phyloP scores from a whole-genome alignment of 139 green algal genomes.

The Picochlorum costavermella region DNA sequence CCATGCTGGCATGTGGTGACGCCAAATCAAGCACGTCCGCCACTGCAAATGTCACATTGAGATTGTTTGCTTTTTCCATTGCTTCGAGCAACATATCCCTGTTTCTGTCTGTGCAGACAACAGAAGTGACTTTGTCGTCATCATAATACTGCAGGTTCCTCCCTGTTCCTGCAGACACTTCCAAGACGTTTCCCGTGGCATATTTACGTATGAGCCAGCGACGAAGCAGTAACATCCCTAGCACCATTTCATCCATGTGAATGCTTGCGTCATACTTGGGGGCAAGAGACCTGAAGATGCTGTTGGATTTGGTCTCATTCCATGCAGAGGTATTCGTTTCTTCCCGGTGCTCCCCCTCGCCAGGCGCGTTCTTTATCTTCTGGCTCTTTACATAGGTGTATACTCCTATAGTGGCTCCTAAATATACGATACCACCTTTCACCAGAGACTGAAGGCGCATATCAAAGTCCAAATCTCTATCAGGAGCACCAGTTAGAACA shows the following conservation, averaged over 20 bases:
- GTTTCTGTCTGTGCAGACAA: constrained; percentile 53
- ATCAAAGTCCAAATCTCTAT: no score
- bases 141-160: constrained; percentile 63
- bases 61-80: constrained; percentile 20
- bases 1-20: neutral
- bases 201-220: constrained; percentile 33
- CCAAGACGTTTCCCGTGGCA: constrained; percentile 54
- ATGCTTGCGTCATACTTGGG: constrained; percentile 42
- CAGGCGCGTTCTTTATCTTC: neutral
- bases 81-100: constrained; percentile 48
- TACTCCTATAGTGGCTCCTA: neutral
- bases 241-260: constrained; percentile 43
- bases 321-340: neutral
- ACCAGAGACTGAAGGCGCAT: no score
- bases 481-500: no score
- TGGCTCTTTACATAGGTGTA: neutral
- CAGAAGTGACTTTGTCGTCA: neutral
- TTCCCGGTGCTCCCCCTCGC: no score
- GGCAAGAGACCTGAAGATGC: constrained; percentile 39
- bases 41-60: neutral
- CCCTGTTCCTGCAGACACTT: constrained; percentile 64
- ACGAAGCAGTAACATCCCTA: constrained; percentile 48
- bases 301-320: neutral
- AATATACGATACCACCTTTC: no score
- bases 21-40: constrained; percentile 1